Evolutionary conservation across 768 basidiomycete species (phyloP).

Genomic region (Termitomyces eurrhizus): DNA sequence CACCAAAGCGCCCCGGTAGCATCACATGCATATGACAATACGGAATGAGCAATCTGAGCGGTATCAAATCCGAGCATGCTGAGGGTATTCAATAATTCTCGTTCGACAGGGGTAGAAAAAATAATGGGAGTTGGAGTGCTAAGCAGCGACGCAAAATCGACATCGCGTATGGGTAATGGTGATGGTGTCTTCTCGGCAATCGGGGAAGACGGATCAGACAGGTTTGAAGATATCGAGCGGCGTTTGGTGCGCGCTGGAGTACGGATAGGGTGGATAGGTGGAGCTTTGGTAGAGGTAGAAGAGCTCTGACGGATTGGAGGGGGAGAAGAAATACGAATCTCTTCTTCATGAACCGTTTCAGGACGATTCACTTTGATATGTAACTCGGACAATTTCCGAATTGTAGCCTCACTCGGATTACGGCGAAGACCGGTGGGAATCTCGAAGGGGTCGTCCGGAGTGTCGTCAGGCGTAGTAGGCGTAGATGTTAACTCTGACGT

Average conservation of each 20-base stretch:
- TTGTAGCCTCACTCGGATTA: slow-evolving; percentile 56
- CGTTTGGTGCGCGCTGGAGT: slow-evolving; percentile 96
- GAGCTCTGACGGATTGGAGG: slow-evolving; percentile 27
- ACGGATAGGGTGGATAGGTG: slow-evolving; percentile 66
- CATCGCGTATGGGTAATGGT: slow-evolving; percentile 35
- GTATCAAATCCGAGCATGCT: slow-evolving; percentile 84
- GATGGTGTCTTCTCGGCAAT: slow-evolving; percentile 40
- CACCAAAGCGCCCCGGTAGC: slow-evolving; percentile 91
- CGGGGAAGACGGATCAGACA: slow-evolving; percentile 60
- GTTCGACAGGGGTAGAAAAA: slow-evolving; percentile 84
- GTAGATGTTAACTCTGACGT: slow-evolving; percentile 42
- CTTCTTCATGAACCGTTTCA: slow-evolving; percentile 53
- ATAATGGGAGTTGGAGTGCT: slow-evolving; percentile 68
- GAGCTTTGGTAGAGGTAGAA: slow-evolving; percentile 32
- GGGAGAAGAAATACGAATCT: slow-evolving; percentile 24
- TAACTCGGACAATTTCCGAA: slow-evolving; percentile 42
- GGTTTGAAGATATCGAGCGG: slow-evolving; percentile 86
- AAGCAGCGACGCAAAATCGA: slow-evolving; percentile 63
- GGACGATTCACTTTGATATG: slow-evolving; percentile 34
- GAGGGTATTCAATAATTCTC: slow-evolving; percentile 72
- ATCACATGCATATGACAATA: slow-evolving; percentile 90
- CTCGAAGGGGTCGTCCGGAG: slow-evolving; percentile 40
- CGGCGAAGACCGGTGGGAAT: slow-evolving; percentile 36
- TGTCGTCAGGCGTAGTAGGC: slow-evolving; percentile 56
- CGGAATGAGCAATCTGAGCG: slow-evolving; percentile 93